Base-by-base conservation (phyloP, 2,329 filamentous ascomycete species). In the Penicillium vulpinum region DNA sequence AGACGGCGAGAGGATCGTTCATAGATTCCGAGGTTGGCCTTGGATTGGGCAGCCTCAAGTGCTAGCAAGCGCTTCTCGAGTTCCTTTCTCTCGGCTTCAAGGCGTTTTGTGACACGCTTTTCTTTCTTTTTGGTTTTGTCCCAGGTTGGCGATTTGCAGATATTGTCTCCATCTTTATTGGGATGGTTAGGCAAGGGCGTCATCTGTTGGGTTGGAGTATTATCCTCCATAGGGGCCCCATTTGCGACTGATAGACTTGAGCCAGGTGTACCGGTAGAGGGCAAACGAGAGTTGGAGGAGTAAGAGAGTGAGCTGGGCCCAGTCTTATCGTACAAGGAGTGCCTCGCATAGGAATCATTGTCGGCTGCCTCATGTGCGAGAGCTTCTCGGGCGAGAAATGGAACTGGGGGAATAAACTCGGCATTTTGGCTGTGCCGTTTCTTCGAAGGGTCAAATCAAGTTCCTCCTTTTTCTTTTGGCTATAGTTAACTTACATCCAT, bases 21-120 rank as follows among this genome's bases (percentile, higher is more conserved):
- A 41, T 57, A 21, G 45, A 44, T 44, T 57, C 62, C 52, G 51
- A 57, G 28, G 45, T 62, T 41, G 44, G 51, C 51, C 63, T 63
- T 45, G 46, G 61, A 24, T 35, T 67, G 64, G 18, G 57, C 53
- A 31, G 63, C 62, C 44, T 67, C 64, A 3, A 67, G 58, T 10
- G 61, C 41, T 18, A 57, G 56, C 26, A 66, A 55, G 9, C 64
- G 62, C 36, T 71, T 62, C 57, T 72, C 70, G 7, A 72, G 59
- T 31, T 72, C 69, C 21, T 65, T 59, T 50, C 71, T 66, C 47
- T 74, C 70, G n/a, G 65, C 67, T 51, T 73, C 71, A 38, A 73
- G 50, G 9, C 69, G 65, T 36, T 60, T 69, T 15, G 69, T 71
- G 11, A 67, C 71, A 1, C 70, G 69, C 45, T 67, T 65, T 35